Conservation (phyloP, 345 rosid species). For the Hirschfeldia incana region DNA sequence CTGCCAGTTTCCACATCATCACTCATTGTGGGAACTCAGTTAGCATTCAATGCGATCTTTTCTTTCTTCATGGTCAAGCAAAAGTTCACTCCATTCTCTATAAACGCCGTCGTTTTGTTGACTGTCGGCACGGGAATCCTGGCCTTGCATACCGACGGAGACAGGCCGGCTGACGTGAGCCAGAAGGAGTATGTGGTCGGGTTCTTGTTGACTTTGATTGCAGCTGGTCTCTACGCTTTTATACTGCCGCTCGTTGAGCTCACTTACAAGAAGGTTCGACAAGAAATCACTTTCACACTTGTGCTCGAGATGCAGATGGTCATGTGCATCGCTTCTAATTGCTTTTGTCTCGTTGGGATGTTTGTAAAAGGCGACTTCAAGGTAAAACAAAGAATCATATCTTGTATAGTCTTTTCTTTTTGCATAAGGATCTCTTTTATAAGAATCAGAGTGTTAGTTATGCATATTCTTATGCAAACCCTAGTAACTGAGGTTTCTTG, state of each 20-base stretch:
- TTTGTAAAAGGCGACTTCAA: conserved; percentile 56
- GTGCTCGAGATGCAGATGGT: conserved; percentile 74
- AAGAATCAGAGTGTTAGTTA: not conserved
- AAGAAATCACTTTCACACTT: conserved; percentile 54
- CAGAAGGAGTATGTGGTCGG: conserved; percentile 48
- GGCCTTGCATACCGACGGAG: conserved; percentile 48
- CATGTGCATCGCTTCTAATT: conserved; percentile 55
- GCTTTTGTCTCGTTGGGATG: conserved; percentile 63
- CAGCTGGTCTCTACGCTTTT: conserved; percentile 60
- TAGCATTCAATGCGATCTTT: conserved; percentile 69
- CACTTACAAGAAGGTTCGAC: conserved; percentile 48
- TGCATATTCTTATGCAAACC: not conserved
- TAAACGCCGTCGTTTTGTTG: conserved; percentile 60
- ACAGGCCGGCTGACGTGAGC: conserved; percentile 51
- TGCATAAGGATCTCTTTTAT: not conserved
- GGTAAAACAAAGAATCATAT: conserved; percentile 37
- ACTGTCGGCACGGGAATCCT: conserved; percentile 53
- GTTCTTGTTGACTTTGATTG: conserved; percentile 54
- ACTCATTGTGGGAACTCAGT: conserved; percentile 56
- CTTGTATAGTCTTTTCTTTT: not conserved
- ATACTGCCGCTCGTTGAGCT: conserved; percentile 45
- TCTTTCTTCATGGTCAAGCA: conserved; percentile 75
- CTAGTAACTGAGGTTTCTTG: not conserved
- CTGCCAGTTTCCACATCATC: conserved; percentile 76
- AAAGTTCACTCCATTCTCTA: conserved; percentile 55